Conservation (phyloP, 306 rosid genomes). For the Inga leiocalycina region DNA sequence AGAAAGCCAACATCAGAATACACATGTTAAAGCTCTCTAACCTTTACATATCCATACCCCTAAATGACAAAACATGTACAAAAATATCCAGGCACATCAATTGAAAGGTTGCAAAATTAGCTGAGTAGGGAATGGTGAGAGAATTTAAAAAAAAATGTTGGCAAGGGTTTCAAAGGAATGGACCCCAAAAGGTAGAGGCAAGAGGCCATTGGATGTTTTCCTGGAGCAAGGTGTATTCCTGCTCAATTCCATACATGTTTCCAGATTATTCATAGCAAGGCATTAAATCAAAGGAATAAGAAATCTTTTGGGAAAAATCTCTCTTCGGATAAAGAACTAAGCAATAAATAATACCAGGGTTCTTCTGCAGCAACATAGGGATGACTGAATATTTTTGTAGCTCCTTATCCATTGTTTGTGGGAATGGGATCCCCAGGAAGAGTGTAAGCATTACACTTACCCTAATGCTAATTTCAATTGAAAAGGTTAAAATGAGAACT, state of each 20-base stretch:
- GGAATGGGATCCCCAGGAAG: conserved; percentile 68
- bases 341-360: conserved; percentile 42
- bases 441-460: conserved; percentile 65
- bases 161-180: no score
- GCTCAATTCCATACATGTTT: conserved; percentile 83
- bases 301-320: background rate
- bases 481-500: background rate
- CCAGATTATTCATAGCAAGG: conserved; percentile 20
- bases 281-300: background rate
- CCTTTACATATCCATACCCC: no score
- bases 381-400: conserved; percentile 65
- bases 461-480: conserved; percentile 39
- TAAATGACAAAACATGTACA: no score
- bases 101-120: no score
- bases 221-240: conserved; percentile 69
- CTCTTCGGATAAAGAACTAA: conserved; percentile 14
- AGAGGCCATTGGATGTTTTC: conserved; percentile 57
- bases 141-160: no score
- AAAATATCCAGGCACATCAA: no score
- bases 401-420: conserved; percentile 61
- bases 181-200: background rate
- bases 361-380: conserved; percentile 59
- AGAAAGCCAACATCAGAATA: no score
- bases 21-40: no score
- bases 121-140: no score